Conservation (phyloP, 2,329 filamentous ascomycete genomes). For the Bipolaris gigantea region DNA sequence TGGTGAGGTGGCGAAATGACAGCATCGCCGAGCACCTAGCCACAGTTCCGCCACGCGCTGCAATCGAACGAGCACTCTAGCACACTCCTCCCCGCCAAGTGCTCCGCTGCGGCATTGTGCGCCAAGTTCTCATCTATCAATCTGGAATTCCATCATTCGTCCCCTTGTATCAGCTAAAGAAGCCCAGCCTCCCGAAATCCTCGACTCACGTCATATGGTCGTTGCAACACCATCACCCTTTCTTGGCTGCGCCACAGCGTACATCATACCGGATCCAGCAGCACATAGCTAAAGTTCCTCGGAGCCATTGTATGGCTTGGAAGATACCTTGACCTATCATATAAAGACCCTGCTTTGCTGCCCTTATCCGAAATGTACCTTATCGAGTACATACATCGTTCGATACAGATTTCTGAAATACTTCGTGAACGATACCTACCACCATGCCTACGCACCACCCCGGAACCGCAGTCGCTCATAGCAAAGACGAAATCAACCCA, state of each 20-base stretch:
- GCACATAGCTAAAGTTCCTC: constrained; percentile 11
- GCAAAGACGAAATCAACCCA: constrained; percentile 16
- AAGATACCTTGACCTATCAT: constrained; percentile 1
- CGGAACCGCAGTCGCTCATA: constrained; percentile 19
- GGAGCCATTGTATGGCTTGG: constrained; percentile 10
- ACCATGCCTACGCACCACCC: constrained; percentile 24
- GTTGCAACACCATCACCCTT: constrained; percentile 7
- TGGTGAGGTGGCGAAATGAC: constrained; percentile 5
- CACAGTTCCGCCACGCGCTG: constrained; percentile 11
- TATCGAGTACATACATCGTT: constrained; percentile 21
- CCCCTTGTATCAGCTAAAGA: not conserved
- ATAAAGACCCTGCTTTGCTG: constrained; percentile 8
- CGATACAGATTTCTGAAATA: constrained; percentile 17
- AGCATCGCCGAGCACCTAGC: constrained; percentile 17
- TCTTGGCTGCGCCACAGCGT: constrained; percentile 12
- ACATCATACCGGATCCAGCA: constrained; percentile 14
- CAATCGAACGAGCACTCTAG: constrained; percentile 1
- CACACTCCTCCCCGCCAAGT: constrained; percentile 3
- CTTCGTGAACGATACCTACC: constrained; percentile 14
- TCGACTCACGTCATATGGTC: constrained; percentile 21
- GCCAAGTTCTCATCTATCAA: constrained; percentile 9
- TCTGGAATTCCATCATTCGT: constrained; percentile 14
- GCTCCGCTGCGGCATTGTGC: constrained; percentile 11
- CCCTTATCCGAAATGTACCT: constrained; percentile 12
- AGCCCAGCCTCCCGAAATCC: not conserved